Conservation (phyloP, 164 flowering plant genomes). For the Magnolia sinica region DNA sequence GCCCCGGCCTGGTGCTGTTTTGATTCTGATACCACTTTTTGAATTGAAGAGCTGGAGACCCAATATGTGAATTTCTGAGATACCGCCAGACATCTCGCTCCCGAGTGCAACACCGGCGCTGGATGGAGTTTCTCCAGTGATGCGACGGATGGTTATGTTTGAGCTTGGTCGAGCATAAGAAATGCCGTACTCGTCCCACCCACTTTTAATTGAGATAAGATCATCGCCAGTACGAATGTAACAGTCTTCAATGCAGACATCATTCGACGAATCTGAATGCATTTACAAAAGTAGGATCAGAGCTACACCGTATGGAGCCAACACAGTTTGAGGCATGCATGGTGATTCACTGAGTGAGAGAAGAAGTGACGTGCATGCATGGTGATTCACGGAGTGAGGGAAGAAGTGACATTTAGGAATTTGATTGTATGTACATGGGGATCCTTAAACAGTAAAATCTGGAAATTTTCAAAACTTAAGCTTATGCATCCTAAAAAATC, state of each 20-base stretch:
- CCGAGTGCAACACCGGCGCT: constrained; percentile 69
- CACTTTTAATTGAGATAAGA: constrained; percentile 63
- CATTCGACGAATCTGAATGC: constrained; percentile 53
- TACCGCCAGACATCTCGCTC: constrained; percentile 92
- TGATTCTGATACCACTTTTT: constrained; percentile 45
- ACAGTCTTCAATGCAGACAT: constrained; percentile 75
- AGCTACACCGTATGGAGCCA: background rate
- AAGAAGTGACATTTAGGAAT: too few relatives aligned
- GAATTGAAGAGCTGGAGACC: constrained; percentile 47
- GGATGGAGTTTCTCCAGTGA: constrained; percentile 36
- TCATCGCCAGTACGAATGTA: constrained; percentile 73
- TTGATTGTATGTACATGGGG: too few relatives aligned
- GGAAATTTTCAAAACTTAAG: too few relatives aligned
- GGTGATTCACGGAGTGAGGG: too few relatives aligned
- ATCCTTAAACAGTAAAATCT: too few relatives aligned
- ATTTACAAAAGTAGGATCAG: background rate
- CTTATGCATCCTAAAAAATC: too few relatives aligned
- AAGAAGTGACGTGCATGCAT: background rate
- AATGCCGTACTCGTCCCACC: constrained; percentile 85
- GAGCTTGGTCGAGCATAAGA: constrained; percentile 61
- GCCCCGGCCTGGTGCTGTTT: constrained; percentile 72
- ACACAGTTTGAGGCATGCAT: background rate
- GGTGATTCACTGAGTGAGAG: background rate
- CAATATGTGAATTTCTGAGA: constrained; percentile 57
- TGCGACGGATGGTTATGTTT: constrained; percentile 43